Base-by-base conservation (phyloP, 2,329 filamentous ascomycete genomes). In the Penicillium paneum region DNA sequence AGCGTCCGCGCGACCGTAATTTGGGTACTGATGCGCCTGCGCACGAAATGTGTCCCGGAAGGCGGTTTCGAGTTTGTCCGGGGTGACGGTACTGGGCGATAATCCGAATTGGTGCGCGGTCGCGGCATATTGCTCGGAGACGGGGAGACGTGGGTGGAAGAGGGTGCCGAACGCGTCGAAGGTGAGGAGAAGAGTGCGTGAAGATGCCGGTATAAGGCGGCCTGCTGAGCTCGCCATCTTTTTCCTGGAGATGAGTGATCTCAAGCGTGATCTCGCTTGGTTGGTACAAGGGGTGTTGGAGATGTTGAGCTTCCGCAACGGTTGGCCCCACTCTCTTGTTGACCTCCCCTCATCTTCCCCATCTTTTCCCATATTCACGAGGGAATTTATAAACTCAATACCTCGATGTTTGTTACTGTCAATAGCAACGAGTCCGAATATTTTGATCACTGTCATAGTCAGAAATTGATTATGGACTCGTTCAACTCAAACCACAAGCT, bases 81-180 rank as follows among this genome's bases (percentile, higher is more conserved):
- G 48, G 19, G 68, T 69, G 51, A 71, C 44, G 28, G 53, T 26
- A 7, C 61, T 54, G n/a, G 49, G 64, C 41, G 64, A 63, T 24
- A 77, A 57, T 17, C 72, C 69, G 58, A 70, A 74, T 50, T 66
- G 51, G 54, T 69, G 65, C 13, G 75, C 76, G 44, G 70, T 63
- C 11, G 69, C 58, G 26, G 71, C 64, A 63, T 79, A 79, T 59
- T 76, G 73, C 8, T 67, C 62, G 7, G 71, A 64, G 31, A 78
- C 62, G 1, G 76, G 69, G 3, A 62, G 59, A 52, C 71, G 70
- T 0, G 76, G 76, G 47, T 73, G 60, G 60, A 78, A 78, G 44
- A 79, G 57, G 3, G 76, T 79, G 21, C 69, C 71, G 53, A 78
- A 76, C 32, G 76, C 76, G 62, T 79, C 76, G 38, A 78, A 63